phyloP scores from a whole-genome alignment of 768 basidiomycete species.

The Termitomyces bulborhizus region DNA sequence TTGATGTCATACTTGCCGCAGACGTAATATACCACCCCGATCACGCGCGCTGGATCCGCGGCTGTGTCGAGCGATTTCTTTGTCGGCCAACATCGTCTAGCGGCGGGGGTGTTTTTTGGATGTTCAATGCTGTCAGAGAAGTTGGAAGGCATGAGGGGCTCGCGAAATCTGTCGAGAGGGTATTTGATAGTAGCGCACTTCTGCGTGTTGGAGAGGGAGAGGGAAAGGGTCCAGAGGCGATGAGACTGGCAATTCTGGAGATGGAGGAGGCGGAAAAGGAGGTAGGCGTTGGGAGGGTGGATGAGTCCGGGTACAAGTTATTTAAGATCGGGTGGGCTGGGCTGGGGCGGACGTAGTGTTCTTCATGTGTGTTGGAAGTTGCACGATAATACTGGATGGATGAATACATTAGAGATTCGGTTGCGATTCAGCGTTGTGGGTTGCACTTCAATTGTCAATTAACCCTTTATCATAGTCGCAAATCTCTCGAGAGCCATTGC shows the following conservation, averaged over 20 bases:
- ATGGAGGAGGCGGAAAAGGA: conserved; percentile 41
- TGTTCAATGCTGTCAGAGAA: conserved; percentile 25
- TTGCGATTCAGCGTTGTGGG: too few species aligned
- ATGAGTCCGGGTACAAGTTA: conserved; percentile 63
- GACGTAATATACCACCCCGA: conserved; percentile 73
- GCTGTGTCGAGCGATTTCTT: conserved; percentile 51
- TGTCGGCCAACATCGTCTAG: conserved; percentile 15
- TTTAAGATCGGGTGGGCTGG: conserved; percentile 66
- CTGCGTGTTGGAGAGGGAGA: background rate
- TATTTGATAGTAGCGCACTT: conserved; percentile 32
- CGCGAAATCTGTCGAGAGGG: conserved; percentile 46
- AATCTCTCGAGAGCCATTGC: too few species aligned
- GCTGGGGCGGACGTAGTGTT: background rate
- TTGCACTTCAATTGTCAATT: too few species aligned
- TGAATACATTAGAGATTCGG: too few species aligned
- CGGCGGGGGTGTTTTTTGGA: conserved; percentile 51
- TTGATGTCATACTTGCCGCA: conserved; percentile 71
- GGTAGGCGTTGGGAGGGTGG: conserved; percentile 55
- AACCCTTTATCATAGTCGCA: too few species aligned
- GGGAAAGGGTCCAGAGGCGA: conserved; percentile 1
- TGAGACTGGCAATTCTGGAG: conserved; percentile 40
- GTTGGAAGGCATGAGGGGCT: conserved; percentile 59
- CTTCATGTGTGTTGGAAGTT: background rate
- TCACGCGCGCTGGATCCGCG: conserved; percentile 65
- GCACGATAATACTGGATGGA: too few species aligned